Percentiles rank a stretch among this genome's conserved stretches.
phyloP scores from a whole-genome alignment of 768 basidiomycete genomes.

The Amanita exitialis region DNA sequence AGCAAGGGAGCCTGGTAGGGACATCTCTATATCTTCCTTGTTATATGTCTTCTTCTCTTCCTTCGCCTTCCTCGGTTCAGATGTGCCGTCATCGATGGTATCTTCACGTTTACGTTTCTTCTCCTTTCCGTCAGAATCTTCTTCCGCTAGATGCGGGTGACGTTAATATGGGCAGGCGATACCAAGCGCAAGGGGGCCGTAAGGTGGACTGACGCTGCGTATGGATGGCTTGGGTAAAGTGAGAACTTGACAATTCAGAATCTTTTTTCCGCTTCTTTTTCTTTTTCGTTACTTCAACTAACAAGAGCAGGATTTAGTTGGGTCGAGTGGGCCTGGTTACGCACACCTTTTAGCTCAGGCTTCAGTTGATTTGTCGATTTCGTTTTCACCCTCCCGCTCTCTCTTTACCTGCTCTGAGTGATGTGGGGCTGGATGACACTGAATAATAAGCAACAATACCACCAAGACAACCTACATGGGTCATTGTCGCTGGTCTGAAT shows the following conservation, averaged over 20 bases:
- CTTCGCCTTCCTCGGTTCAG: constrained; percentile 21
- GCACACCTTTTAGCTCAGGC: background rate
- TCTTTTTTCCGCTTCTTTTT: constrained; percentile 13
- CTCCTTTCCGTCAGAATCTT: constrained; percentile 24
- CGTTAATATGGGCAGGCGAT: background rate
- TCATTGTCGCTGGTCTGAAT: background rate
- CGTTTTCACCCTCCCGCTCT: background rate
- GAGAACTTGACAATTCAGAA: background rate
- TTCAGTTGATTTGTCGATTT: background rate
- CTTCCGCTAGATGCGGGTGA: constrained; percentile 12
- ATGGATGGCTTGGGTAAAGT: background rate
- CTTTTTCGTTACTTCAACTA: constrained; percentile 8
- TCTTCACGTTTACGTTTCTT: constrained; percentile 31
- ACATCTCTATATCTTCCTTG: constrained; percentile 17
- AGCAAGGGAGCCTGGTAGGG: constrained; percentile 12
- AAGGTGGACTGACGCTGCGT: constrained; percentile 1
- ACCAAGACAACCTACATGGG: background rate
- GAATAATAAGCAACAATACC: background rate
- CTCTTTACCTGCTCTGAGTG: background rate
- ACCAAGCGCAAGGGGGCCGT: background rate
- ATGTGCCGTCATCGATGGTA: constrained; percentile 12
- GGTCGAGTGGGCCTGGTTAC: background rate
- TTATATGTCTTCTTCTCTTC: constrained; percentile 34
- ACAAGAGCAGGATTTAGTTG: background rate
- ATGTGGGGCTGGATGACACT: background rate